A percentile compares a stretch with the other conserved stretches of the same genome.
Evolutionary conservation across 345 rosid genomes (phyloP).

Genomic region (Anacardium occidentale): DNA sequence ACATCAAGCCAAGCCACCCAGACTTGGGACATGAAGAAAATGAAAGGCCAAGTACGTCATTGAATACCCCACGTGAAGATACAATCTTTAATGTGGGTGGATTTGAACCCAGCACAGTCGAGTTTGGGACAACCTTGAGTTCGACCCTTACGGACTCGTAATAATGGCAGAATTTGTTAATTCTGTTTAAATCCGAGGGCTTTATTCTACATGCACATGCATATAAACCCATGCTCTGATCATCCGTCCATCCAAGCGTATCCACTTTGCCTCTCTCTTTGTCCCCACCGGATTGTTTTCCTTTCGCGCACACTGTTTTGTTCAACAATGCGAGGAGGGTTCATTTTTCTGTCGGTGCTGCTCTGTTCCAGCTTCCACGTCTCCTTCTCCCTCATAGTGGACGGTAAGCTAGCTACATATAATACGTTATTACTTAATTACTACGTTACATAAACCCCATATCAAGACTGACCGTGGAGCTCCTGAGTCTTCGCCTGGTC

Average conservation of each 20-base stretch:
- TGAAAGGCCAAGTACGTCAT: constrained; percentile 4
- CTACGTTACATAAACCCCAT: not conserved
- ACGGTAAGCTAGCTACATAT: constrained; percentile 53
- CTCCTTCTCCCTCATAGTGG: constrained; percentile 39
- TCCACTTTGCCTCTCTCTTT: constrained; percentile 5
- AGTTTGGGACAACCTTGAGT: no score
- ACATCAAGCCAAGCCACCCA: not conserved
- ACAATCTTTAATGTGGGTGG: no score
- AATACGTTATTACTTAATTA: no score
- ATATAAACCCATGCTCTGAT: constrained; percentile 34
- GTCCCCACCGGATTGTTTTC: not conserved
- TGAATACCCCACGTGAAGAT: constrained; percentile 5
- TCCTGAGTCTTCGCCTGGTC: no score
- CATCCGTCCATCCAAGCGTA: not conserved
- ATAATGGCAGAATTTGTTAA: constrained; percentile 23
- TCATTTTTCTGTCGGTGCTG: constrained; percentile 38
- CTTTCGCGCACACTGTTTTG: not conserved
- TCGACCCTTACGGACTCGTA: no score
- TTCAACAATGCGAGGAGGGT: constrained; percentile 38
- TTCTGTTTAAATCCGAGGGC: constrained; percentile 18
- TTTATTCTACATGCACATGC: constrained; percentile 20
- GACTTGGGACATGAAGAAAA: not conserved
- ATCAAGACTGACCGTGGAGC: not conserved
- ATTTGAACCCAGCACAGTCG: no score
- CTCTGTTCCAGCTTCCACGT: constrained; percentile 39